Base-by-base conservation (phyloP, 768 basidiomycete genomes). In the Rhizopogon vulgaris region DNA sequence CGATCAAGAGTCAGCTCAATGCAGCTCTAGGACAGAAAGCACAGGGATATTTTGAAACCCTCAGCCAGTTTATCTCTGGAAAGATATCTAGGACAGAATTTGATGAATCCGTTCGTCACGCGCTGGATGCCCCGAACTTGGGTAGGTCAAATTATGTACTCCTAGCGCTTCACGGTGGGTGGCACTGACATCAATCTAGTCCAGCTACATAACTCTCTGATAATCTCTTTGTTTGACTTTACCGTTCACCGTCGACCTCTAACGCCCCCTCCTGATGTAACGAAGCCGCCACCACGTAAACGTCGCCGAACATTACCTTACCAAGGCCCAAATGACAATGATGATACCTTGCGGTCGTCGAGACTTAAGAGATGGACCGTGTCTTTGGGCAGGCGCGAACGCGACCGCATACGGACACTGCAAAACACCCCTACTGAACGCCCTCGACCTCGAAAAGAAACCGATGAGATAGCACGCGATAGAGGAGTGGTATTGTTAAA, bases 161-260 rank as follows among this genome's bases (percentile, higher is more conserved):
- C 42, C 30, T 28, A 27, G n/a, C 25, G 48, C 17, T 14, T 25
- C 17, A 41, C 36, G 14, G 28, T 38, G 10, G 14, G 28, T 38
- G 10, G n/a, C 11, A 27, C 60, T 61, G 22, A 63, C 52, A 24
- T 53, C 30, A 52, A 9, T 39, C n/a, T 55, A 85, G 85, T 90
- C 27, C 87, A 89, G 66, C 71, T 90, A 2, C 90, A 92, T 63
- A 92, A 92, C 66, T 83, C 89, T 10, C 74, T 92, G 30, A 83
- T 92, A 34, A 90, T 91, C 28, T 89, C 89, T 2, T 68, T 92
- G 14, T 88, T 91, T 56, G 88, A 89, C 66, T 85, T 85, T 22
- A 87, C 87, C 1, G 80, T 81, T 0, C 80, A 85, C 58, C 81
- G 84, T 58, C 78, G 85, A 38, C 80, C 81, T 2, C 78, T 79